These are phyloP conservation scores for Leptomonas pyrrhocoris DNA, from an alignment of 208 protist species.

Conservation along the genomic window DNA sequence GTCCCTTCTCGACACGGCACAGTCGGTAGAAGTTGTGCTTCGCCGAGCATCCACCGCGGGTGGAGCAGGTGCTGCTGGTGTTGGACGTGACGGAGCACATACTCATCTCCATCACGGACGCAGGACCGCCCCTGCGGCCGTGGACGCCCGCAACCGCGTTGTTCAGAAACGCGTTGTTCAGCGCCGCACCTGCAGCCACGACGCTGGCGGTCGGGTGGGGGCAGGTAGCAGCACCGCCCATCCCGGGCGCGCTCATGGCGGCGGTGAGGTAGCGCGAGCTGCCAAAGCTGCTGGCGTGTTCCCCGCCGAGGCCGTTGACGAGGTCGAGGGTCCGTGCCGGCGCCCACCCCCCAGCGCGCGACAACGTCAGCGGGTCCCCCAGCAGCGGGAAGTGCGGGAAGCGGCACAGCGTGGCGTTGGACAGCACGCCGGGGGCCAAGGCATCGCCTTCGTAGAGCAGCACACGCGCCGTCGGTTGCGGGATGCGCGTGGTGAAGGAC, in stretches of 20 bases:
- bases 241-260: neutral
- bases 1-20: slow-evolving; percentile 30
- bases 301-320: neutral
- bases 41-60: slow-evolving; percentile 13
- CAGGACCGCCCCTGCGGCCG: neutral
- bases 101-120: slow-evolving; percentile 1
- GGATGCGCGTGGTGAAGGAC: slow-evolving; percentile 13
- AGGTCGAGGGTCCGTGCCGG: slow-evolving; percentile 1
- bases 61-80: slow-evolving; percentile 16
- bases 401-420: slow-evolving; percentile 57
- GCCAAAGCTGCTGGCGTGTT: slow-evolving; percentile 10
- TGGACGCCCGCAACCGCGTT: neutral
- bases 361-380: slow-evolving; percentile 18
- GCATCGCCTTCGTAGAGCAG: slow-evolving; percentile 66
- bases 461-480: slow-evolving; percentile 39
- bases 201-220: neutral
- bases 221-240: neutral
- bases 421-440: slow-evolving; percentile 56
- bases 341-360: slow-evolving; percentile 6
- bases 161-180: slow-evolving; percentile 16
- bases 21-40: slow-evolving; percentile 48
- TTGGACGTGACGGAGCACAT: slow-evolving; percentile 27
- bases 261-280: neutral
- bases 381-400: slow-evolving; percentile 25
- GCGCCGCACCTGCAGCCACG: slow-evolving; percentile 1